Evolutionary conservation across 176 grass and related monocot genomes (phyloP).

Genomic region (Oryza meyeriana): DNA sequence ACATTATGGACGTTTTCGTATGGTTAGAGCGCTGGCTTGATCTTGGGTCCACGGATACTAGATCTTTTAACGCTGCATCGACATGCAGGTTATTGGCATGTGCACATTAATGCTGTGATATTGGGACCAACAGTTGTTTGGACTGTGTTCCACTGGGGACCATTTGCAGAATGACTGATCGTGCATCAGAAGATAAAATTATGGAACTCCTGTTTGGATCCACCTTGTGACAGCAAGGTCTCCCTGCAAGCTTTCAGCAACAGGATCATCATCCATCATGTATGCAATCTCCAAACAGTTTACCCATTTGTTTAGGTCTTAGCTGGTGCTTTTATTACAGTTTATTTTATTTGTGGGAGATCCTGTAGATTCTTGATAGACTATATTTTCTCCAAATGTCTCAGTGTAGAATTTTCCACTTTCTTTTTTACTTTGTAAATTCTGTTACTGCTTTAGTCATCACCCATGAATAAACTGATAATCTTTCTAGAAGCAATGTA

Average conservation of each 20-base stretch:
- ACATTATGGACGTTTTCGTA: background rate
- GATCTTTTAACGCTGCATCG: slow-evolving; percentile 5
- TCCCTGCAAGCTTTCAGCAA: background rate
- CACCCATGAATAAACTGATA: background rate
- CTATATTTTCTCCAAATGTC: slow-evolving; percentile 2
- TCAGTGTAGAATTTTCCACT: background rate
- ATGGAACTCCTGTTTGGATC: slow-evolving; percentile 10
- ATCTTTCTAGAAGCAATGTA: background rate
- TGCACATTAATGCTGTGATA: slow-evolving; percentile 22
- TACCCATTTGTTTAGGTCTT: background rate
- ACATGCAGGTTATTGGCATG: slow-evolving; percentile 32
- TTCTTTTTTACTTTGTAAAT: background rate
- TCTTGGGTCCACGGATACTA: slow-evolving; percentile 14
- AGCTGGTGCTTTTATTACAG: background rate
- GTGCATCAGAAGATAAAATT: background rate
- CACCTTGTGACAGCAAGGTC: slow-evolving; percentile 10
- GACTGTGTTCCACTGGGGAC: slow-evolving; percentile 30
- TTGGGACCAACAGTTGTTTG: slow-evolving; percentile 5
- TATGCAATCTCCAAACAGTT: slow-evolving; percentile 5
- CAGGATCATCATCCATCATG: background rate
- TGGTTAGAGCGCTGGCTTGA: slow-evolving; percentile 11
- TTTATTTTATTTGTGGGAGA: background rate
- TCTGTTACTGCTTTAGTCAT: background rate
- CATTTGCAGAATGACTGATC: slow-evolving; percentile 25
- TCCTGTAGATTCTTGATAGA: slow-evolving; percentile 23